Percentiles rank a stretch among this genome's conserved stretches.
Conservation (phyloP, 2,329 filamentous ascomycete genomes). For the Paecilomyces niveus region DNA sequence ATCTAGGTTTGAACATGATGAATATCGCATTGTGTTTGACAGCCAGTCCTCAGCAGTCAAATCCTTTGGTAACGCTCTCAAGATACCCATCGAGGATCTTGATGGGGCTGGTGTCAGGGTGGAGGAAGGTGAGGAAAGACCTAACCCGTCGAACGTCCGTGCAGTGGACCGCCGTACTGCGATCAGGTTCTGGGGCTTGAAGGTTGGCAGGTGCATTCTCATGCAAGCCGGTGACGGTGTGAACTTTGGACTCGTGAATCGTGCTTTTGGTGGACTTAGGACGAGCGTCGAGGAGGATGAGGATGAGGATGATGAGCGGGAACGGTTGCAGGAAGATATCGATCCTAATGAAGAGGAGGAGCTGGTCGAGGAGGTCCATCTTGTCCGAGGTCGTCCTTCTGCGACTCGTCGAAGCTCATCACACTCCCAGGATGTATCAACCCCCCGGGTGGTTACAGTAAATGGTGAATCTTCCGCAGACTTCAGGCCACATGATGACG, state of each 20-base stretch:
- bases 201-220: conserved; percentile 53
- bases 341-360: conserved; percentile 41
- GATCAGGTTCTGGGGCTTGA: conserved; percentile 51
- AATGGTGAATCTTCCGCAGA: not conserved
- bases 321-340: conserved; percentile 43
- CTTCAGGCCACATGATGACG: not conserved
- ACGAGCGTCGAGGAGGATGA: conserved; percentile 31
- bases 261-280: conserved; percentile 55
- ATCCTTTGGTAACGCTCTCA: conserved; percentile 49
- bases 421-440: not conserved
- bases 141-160: conserved; percentile 17
- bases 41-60: conserved; percentile 50
- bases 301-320: conserved; percentile 33
- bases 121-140: conserved; percentile 10
- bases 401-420: not conserved
- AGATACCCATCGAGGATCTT: conserved; percentile 46
- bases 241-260: conserved; percentile 51
- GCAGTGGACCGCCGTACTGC: conserved; percentile 27
- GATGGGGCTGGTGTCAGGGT: conserved; percentile 30
- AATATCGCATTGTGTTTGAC: conserved; percentile 44
- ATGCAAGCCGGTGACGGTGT: conserved; percentile 51
- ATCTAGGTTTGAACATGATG: conserved; percentile 52
- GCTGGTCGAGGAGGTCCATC: conserved; percentile 28
- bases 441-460: not conserved
- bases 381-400: conserved; percentile 13